phyloP scores from a whole-genome alignment of 371 early-diverging fungal species.

The Capniomyces stellatus region DNA sequence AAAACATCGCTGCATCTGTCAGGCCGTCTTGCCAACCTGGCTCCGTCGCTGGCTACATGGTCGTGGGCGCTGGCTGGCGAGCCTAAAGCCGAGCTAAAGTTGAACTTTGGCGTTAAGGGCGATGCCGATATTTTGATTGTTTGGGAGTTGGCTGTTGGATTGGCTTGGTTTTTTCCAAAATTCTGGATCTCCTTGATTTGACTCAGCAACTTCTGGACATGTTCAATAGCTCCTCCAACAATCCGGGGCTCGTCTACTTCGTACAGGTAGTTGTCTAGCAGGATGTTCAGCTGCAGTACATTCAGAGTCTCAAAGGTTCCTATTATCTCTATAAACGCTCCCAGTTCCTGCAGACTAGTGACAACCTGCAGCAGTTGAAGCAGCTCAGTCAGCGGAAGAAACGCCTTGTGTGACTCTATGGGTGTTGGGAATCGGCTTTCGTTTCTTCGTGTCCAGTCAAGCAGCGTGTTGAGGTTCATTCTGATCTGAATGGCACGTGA shows the following conservation, averaged over 20 bases:
- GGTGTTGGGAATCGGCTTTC: not conserved
- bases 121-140: too few species aligned
- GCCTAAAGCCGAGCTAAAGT: too few species aligned
- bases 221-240: too few species aligned
- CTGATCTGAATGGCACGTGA: conserved; percentile 68
- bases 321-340: conserved; percentile 47
- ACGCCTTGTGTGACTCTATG: not conserved
- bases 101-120: too few species aligned
- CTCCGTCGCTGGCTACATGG: too few species aligned
- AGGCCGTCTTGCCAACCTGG: too few species aligned
- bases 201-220: too few species aligned
- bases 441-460: conserved; percentile 55
- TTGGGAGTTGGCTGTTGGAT: too few species aligned
- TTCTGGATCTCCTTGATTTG: too few species aligned
- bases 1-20: too few species aligned
- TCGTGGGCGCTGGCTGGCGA: too few species aligned
- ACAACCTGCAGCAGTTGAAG: conserved; percentile 65
- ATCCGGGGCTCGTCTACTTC: conserved; percentile 50
- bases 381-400: conserved; percentile 49
- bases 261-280: conserved; percentile 60
- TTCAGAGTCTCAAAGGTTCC: conserved; percentile 44
- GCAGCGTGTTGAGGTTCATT: conserved; percentile 56
- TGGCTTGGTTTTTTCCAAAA: too few species aligned
- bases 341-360: conserved; percentile 43
- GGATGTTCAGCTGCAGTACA: conserved; percentile 46